These are phyloP conservation scores for Coccomyxa sp. DNA, from an alignment of 139 green algal genomes.

Conservation along the genomic window DNA sequence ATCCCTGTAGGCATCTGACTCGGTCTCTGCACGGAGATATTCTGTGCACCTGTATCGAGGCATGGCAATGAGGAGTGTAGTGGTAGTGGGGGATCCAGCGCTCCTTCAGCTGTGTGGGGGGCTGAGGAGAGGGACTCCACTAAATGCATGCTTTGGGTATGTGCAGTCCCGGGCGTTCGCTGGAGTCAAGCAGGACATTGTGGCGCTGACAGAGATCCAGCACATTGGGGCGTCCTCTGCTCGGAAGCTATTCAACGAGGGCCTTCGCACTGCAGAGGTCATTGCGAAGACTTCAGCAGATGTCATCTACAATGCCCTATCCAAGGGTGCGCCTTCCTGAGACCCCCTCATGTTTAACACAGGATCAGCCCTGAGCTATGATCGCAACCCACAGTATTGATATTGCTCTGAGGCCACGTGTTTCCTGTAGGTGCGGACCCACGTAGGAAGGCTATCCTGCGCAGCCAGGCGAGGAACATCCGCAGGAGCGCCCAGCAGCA, in stretches of 20 bases:
- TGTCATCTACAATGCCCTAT: conserved; percentile 35
- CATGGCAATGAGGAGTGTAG: too few species aligned
- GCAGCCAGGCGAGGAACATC: too few species aligned
- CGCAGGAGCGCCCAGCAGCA: too few species aligned
- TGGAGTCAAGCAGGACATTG: conserved; percentile 64
- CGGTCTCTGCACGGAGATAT: not conserved
- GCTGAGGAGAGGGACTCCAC: too few species aligned
- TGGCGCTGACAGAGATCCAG: conserved; percentile 73
- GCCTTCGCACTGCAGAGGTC: conserved; percentile 61
- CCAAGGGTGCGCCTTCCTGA: conserved; percentile 5
- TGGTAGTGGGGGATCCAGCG: too few species aligned
- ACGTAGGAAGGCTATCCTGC: too few species aligned
- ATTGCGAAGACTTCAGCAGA: conserved; percentile 48
- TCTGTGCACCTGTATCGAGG: not conserved
- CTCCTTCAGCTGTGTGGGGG: too few species aligned
- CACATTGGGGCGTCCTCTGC: conserved; percentile 57
- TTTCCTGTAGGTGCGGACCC: too few species aligned
- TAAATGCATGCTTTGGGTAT: too few species aligned
- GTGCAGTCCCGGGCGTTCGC: conserved; percentile 43
- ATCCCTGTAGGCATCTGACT: too few species aligned
- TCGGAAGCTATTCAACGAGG: conserved; percentile 72
- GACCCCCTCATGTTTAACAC: not conserved
- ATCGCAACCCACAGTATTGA: not conserved
- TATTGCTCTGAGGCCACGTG: too few species aligned
- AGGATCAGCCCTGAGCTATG: not conserved